Conservation (phyloP, 768 basidiomycete species). For the Coprinellus micaceus region DNA sequence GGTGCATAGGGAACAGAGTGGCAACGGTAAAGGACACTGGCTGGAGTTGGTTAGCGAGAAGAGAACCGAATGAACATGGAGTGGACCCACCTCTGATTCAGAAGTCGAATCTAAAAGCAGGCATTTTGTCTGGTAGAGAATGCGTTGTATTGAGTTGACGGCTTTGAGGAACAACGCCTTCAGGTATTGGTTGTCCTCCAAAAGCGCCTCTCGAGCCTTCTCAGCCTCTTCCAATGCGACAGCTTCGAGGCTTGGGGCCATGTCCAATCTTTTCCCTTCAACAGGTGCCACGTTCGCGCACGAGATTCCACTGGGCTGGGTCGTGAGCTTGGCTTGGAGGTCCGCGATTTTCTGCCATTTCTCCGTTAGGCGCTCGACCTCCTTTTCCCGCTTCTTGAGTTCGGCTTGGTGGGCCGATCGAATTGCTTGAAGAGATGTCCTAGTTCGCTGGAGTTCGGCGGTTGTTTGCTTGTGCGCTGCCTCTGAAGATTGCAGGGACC, state of each 20-base stretch:
- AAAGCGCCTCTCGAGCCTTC: slow-evolving; percentile 53
- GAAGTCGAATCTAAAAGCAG: slow-evolving; percentile 40
- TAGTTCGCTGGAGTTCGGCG: slow-evolving; percentile 68
- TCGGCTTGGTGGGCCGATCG: slow-evolving; percentile 68
- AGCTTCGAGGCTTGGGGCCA: slow-evolving; percentile 56
- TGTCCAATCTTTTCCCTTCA: slow-evolving; percentile 44
- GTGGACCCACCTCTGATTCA: slow-evolving; percentile 36
- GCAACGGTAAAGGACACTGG: slow-evolving; percentile 41
- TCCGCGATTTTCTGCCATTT: slow-evolving; percentile 73
- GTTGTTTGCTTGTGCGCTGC: slow-evolving; percentile 66
- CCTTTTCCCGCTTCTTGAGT: slow-evolving; percentile 78
- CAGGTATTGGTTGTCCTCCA: slow-evolving; percentile 62
- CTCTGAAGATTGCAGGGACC: slow-evolving; percentile 57
- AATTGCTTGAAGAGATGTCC: slow-evolving; percentile 61
- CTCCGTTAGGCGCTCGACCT: slow-evolving; percentile 69
- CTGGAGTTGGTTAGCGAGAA: slow-evolving; percentile 26
- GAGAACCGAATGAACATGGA: slow-evolving; percentile 3
- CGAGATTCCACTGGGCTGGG: slow-evolving; percentile 47
- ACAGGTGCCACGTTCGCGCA: slow-evolving; percentile 50
- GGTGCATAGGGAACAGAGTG: slow-evolving; percentile 53
- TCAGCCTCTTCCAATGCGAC: slow-evolving; percentile 73
- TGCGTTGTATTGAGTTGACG: slow-evolving; percentile 61
- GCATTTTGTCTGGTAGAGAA: slow-evolving; percentile 45
- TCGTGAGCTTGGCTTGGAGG: slow-evolving; percentile 55
- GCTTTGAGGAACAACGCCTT: slow-evolving; percentile 56